Conservation (phyloP, 1,139 yeast species). For the Taiozyma sp. region DNA sequence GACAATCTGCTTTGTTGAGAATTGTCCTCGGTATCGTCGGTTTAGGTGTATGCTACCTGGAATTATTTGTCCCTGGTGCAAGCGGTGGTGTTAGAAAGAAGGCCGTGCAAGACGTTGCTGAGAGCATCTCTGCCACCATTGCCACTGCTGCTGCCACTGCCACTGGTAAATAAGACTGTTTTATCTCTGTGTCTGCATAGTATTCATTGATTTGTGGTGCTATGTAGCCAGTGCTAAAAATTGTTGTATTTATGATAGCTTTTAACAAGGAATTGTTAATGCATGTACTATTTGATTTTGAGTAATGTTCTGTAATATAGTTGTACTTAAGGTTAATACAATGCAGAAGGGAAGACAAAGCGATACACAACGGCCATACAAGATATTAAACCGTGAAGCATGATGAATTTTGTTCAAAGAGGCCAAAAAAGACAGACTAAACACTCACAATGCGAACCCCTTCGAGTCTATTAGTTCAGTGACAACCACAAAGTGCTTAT, state of each 20-base stretch:
- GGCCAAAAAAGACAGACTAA: too few species aligned
- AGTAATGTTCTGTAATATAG: background rate
- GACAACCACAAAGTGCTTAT: slow-evolving; percentile 1
- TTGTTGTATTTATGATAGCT: background rate
- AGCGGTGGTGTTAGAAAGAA: slow-evolving; percentile 16
- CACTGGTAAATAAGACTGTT: slow-evolving; percentile 5
- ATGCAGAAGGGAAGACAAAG: too few species aligned
- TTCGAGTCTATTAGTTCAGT: too few species aligned
- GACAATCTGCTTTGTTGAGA: slow-evolving; percentile 15
- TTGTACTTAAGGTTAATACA: too few species aligned
- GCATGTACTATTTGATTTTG: background rate
- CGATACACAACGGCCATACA: too few species aligned
- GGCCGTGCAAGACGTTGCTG: slow-evolving; percentile 14
- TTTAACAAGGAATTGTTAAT: background rate
- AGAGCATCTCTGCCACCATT: slow-evolving; percentile 12
- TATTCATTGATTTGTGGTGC: too few species aligned
- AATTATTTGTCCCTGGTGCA: slow-evolving; percentile 31
- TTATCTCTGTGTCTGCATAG: background rate
- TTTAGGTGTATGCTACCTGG: slow-evolving; percentile 43
- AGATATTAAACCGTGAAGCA: too few species aligned
- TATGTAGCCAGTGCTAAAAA: too few species aligned
- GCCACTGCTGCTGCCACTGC: slow-evolving; percentile 18
- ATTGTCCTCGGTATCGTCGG: slow-evolving; percentile 17
- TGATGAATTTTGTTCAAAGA: too few species aligned
- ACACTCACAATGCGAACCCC: too few species aligned